phyloP scores from a whole-genome alignment of 2,329 filamentous ascomycete species.

The Fusarium torreyae region DNA sequence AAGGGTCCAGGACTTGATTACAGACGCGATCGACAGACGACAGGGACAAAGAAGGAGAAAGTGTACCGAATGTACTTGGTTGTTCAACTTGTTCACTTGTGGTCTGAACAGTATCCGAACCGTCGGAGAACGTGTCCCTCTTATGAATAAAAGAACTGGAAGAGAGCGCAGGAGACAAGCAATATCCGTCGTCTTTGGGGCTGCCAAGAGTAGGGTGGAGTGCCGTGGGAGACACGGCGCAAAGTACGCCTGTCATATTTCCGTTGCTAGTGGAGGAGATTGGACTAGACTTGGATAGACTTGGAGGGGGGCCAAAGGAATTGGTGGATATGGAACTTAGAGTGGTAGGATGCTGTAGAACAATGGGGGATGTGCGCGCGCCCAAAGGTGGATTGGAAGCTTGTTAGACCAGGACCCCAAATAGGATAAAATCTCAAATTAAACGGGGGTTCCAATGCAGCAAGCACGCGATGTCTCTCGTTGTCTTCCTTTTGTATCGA shows the following conservation, averaged over 20 bases:
- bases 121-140: constrained; percentile 38
- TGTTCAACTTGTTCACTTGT: constrained; percentile 18
- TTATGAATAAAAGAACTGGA: constrained; percentile 37
- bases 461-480: constrained; percentile 41
- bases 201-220: constrained; percentile 67
- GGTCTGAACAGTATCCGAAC: constrained; percentile 19
- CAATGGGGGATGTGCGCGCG: constrained; percentile 17
- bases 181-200: constrained; percentile 41
- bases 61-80: constrained; percentile 9
- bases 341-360: constrained; percentile 14
- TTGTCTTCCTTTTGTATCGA: constrained; percentile 31
- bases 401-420: constrained; percentile 20
- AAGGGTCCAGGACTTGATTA: constrained; percentile 23
- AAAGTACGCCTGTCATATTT: constrained; percentile 49
- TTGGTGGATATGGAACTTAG: constrained; percentile 18
- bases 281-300: constrained; percentile 31
- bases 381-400: constrained; percentile 24
- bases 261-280: constrained; percentile 39
- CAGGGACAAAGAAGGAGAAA: constrained; percentile 24
- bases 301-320: constrained; percentile 28
- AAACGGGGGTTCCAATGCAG: constrained; percentile 21
- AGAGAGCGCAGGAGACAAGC: constrained; percentile 37
- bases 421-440: constrained; percentile 27
- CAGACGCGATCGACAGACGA: constrained; percentile 25
- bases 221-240: constrained; percentile 61